Conservation (phyloP, 768 basidiomycete genomes). For the Suillus cothurnatus region DNA sequence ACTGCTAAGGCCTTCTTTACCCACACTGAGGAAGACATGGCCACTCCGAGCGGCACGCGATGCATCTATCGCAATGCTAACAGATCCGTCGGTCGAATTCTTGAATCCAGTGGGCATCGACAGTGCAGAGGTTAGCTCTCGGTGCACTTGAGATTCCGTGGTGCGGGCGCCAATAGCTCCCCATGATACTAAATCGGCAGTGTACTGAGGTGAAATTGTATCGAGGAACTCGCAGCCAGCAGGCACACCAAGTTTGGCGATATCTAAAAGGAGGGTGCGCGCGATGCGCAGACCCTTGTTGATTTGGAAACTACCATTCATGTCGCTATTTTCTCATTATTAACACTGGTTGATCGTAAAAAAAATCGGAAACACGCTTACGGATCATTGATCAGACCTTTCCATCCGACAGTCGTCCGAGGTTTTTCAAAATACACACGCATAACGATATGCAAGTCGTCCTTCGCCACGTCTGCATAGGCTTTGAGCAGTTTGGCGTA, state of each 20-base stretch:
- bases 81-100: constrained; percentile 94
- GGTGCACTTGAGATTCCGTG: constrained; percentile 92
- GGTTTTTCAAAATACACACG: constrained; percentile 98
- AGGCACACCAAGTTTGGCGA: constrained; percentile 89
- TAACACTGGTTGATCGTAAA: background rate
- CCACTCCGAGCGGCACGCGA: constrained; percentile 89
- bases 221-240: constrained; percentile 97
- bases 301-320: constrained; percentile 93
- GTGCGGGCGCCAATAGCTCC: constrained; percentile 95
- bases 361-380: constrained; percentile 11
- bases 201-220: constrained; percentile 81
- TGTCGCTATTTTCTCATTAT: constrained; percentile 42
- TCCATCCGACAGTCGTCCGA: constrained; percentile 97
- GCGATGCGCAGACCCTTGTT: constrained; percentile 94
- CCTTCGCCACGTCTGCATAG: constrained; percentile 79
- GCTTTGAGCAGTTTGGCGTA: constrained; percentile 79
- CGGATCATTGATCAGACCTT: constrained; percentile 97
- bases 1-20: constrained; percentile 92
- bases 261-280: constrained; percentile 81
- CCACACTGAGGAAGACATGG: constrained; percentile 96
- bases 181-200: constrained; percentile 92
- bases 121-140: constrained; percentile 84
- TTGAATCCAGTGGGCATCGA: constrained; percentile 99
- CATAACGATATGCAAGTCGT: constrained; percentile 95
- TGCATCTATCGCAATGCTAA: constrained; percentile 92